A percentile compares a stretch with the other conserved stretches of the same genome.
Conservation (phyloP, 352 stramenopile species). For the Phytophthora pistaciae region DNA sequence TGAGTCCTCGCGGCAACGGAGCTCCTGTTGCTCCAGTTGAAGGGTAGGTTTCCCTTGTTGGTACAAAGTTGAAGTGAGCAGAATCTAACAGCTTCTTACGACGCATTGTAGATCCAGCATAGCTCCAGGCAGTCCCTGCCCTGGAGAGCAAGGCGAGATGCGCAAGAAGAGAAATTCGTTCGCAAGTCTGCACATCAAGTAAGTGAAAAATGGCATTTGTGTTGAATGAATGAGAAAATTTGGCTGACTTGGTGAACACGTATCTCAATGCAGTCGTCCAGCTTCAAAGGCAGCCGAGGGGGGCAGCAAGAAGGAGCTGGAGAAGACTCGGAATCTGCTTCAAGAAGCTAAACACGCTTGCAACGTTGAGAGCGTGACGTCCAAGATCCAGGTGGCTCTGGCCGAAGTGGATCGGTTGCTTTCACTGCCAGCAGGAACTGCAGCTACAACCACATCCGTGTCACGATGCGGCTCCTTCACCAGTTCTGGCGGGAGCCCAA, state of each 20-base stretch:
- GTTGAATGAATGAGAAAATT: not conserved
- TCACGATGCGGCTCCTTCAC: conserved; percentile 28
- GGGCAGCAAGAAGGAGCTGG: conserved; percentile 54
- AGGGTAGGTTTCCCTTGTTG: conserved; percentile 27
- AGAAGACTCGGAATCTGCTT: conserved; percentile 62
- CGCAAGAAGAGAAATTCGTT: conserved; percentile 61
- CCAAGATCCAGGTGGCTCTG: conserved; percentile 60
- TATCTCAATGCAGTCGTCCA: conserved; percentile 36
- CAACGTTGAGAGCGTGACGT: conserved; percentile 43
- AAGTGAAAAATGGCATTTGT: conserved; percentile 1
- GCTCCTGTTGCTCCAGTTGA: conserved; percentile 43
- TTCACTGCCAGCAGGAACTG: conserved; percentile 2
- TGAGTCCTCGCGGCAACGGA: conserved; percentile 14
- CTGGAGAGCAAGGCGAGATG: conserved; percentile 1
- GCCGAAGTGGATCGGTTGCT: conserved; percentile 56
- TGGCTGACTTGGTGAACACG: conserved; percentile 10
- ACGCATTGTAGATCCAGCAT: conserved; percentile 17
- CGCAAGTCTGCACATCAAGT: conserved; percentile 65
- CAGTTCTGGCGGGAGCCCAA: conserved; percentile 25
- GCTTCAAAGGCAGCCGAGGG: conserved; percentile 40
- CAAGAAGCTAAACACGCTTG: conserved; percentile 59
- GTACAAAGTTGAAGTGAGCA: not conserved
- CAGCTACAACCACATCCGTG: conserved; percentile 1
- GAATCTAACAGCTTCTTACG: conserved; percentile 12
- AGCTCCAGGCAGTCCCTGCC: conserved; percentile 12